Conservation (phyloP, 306 rosid genomes). For the Cotoneaster glaucophyllus region DNA sequence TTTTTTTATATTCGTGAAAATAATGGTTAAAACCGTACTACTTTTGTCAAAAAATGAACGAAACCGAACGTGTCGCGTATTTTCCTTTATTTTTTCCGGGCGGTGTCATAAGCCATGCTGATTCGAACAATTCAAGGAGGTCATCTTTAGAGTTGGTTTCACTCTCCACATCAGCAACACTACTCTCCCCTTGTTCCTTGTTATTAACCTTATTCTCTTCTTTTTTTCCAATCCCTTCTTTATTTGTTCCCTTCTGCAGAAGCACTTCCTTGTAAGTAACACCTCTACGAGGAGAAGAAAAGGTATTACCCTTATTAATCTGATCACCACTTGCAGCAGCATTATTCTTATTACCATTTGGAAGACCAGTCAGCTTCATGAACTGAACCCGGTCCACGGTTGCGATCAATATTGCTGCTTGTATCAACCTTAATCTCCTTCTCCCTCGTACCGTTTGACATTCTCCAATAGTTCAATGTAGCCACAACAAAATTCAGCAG, state of each 20-base stretch:
- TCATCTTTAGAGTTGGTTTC: conserved; percentile 19
- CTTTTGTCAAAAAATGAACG: neutral
- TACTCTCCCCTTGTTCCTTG: neutral
- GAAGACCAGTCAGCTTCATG: neutral
- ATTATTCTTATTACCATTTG: neutral
- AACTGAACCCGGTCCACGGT: neutral
- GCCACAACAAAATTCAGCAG: conserved; percentile 37
- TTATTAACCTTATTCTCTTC: neutral
- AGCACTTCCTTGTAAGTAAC: conserved; percentile 27
- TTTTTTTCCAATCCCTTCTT: conserved; percentile 1
- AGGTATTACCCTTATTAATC: neutral
- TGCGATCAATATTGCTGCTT: conserved; percentile 6
- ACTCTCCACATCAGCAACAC: conserved; percentile 4
- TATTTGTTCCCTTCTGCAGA: conserved; percentile 27
- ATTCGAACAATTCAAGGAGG: conserved; percentile 57
- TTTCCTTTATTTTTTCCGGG: neutral
- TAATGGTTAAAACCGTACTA: neutral
- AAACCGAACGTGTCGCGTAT: neutral
- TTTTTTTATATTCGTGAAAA: neutral
- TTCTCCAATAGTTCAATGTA: conserved; percentile 27
- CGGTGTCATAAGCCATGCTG: conserved; percentile 52
- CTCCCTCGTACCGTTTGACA: conserved; percentile 23
- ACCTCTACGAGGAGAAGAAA: conserved; percentile 28
- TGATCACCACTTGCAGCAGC: neutral
- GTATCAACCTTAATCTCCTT: conserved; percentile 46